Percentiles rank a stretch among this genome's conserved stretches.
Conservation (phyloP, 495 filamentous ascomycete species). For the Penicillium dipodomyicola region DNA sequence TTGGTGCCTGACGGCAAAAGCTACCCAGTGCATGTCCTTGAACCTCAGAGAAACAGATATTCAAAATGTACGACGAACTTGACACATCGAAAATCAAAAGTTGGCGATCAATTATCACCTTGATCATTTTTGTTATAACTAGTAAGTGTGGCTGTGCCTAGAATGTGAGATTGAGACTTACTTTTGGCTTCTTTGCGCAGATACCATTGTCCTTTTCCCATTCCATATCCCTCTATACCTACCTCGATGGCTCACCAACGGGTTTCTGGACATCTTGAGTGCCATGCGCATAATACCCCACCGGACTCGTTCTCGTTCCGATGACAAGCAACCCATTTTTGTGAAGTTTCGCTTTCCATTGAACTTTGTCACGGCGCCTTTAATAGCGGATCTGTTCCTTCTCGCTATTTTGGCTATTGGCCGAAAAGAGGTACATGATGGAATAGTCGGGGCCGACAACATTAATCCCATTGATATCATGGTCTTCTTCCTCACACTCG, state of each 20-base stretch:
- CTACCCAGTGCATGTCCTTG: not conserved
- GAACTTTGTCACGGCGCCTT: slow-evolving; percentile 63
- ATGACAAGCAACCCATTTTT: slow-evolving; percentile 21
- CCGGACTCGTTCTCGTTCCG: slow-evolving; percentile 19
- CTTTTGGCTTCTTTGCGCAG: slow-evolving; percentile 31
- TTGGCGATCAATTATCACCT: slow-evolving; percentile 62
- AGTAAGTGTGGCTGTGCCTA: slow-evolving; percentile 43
- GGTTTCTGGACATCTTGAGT: slow-evolving; percentile 39
- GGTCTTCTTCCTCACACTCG: slow-evolving; percentile 66
- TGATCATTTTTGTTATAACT: slow-evolving; percentile 60
- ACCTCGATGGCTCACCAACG: slow-evolving; percentile 47
- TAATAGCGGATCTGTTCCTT: slow-evolving; percentile 64
- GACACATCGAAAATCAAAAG: slow-evolving; percentile 52
- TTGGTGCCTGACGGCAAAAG: not conserved
- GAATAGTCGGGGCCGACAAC: slow-evolving; percentile 57
- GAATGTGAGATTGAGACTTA: not conserved
- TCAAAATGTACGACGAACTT: slow-evolving; percentile 41
- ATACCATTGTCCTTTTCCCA: slow-evolving; percentile 62
- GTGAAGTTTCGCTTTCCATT: slow-evolving; percentile 54
- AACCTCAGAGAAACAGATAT: not conserved
- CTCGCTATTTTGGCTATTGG: slow-evolving; percentile 63
- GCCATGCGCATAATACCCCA: slow-evolving; percentile 50
- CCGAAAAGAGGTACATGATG: slow-evolving; percentile 57
- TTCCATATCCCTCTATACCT: slow-evolving; percentile 58
- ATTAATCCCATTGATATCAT: slow-evolving; percentile 65